Base-by-base conservation (phyloP, 2,329 filamentous ascomycete genomes). In the Ophiosphaerella korrae region DNA sequence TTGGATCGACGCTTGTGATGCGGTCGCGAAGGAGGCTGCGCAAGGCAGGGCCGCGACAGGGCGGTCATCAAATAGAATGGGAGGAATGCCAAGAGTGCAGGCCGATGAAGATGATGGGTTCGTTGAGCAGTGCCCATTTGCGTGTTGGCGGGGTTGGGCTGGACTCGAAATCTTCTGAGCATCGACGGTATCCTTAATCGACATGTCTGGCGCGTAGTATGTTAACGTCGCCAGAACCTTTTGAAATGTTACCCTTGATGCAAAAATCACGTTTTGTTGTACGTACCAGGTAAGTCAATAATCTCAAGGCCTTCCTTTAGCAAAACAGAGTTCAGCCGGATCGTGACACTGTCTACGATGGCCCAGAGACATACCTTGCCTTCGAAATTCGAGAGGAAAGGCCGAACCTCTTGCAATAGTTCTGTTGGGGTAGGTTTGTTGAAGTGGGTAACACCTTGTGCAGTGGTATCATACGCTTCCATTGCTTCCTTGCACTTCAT, bases 1-100 rank as follows among this genome's bases (percentile, higher is more conserved):
- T 74, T 99, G 94, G 94, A 90, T 99, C 57, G 94, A 99, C 77
- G 94, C 94, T n/a, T 89, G 87, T 70, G 88, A 90, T 68, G 81
- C 84, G 5, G 87, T 89, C 42, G 86, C 86, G 13, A 87, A 88
- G 67, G 80, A 86, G 53, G 78, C 80, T 16, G 80, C 78, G 14
- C 76, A 73, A 12, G 63, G 63, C 34, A 74, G 69, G 18, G 66
- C 63, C 14, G 68, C 65, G 14, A 60, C 57, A 11, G 58, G 60
- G 31, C 55, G 59, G 42, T 63, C 65, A 24, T 48, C 48, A n/a
- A 62, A 69, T 39, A 66, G 70, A 23, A 62, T 55, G 43, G 65
- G 64, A 4, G 57, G 57, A 14, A 54, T 62, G 37, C 56, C 64
- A 9, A 63, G 62, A 38, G 52, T 63, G 14, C 56, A 59, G 8